phyloP scores from a whole-genome alignment of 1,139 yeast genomes.

The Taphrina populina region DNA sequence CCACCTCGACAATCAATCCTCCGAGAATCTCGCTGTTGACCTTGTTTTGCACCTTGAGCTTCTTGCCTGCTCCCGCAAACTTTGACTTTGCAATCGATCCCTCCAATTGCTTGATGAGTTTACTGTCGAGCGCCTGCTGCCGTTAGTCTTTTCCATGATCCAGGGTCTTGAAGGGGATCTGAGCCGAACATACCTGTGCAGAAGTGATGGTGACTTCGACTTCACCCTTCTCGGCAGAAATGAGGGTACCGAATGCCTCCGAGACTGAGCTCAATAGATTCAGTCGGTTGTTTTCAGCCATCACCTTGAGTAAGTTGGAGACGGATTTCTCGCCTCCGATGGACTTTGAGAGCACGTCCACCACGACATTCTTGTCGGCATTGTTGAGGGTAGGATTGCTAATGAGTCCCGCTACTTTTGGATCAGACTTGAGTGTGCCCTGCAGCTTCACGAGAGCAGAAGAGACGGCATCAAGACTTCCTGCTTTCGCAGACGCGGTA shows the following conservation, averaged over 20 bases:
- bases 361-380: slow-evolving; percentile 71
- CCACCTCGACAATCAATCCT: slow-evolving; percentile 93
- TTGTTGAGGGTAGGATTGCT: slow-evolving; percentile 80
- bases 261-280: slow-evolving; percentile 63
- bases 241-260: slow-evolving; percentile 70
- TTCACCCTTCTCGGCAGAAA: slow-evolving; percentile 86
- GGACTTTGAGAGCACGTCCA: slow-evolving; percentile 55
- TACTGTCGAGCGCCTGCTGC: slow-evolving; percentile 59
- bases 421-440: slow-evolving; percentile 60
- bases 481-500: slow-evolving; percentile 84
- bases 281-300: slow-evolving; percentile 95
- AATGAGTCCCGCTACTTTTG: slow-evolving; percentile 62
- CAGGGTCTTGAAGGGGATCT: neutral
- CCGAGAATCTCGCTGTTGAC: slow-evolving; percentile 91
- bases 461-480: slow-evolving; percentile 71
- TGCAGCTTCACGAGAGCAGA: slow-evolving; percentile 63
- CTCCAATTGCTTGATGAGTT: slow-evolving; percentile 75
- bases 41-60: slow-evolving; percentile 76
- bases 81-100: slow-evolving; percentile 72
- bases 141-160: neutral
- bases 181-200: slow-evolving; percentile 42
- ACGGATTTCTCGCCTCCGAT: slow-evolving; percentile 66
- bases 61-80: slow-evolving; percentile 81
- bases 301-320: slow-evolving; percentile 73
- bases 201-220: slow-evolving; percentile 93